These are phyloP conservation scores for Aspergillus brunneoviolaceus DNA, from an alignment of 2,329 filamentous ascomycete species.

Conservation along the genomic window DNA sequence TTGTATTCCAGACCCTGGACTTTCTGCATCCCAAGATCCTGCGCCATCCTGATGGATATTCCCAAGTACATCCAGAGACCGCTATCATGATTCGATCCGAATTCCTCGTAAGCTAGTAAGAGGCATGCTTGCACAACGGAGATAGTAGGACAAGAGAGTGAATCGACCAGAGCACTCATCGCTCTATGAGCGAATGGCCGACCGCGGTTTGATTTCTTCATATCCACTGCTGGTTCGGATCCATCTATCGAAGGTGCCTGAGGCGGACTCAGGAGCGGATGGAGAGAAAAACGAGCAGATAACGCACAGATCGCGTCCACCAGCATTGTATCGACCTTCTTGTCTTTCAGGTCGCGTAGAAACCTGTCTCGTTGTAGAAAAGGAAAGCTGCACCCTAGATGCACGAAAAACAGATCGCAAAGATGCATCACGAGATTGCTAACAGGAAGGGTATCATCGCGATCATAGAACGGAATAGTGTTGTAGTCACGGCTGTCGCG, in stretches of 20 bases:
- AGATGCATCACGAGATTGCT: slow-evolving; percentile 74
- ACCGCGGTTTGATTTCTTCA: slow-evolving; percentile 65
- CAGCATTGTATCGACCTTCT: slow-evolving; percentile 77
- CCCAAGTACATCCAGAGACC: slow-evolving; percentile 93
- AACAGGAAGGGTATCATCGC: slow-evolving; percentile 67
- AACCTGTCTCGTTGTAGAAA: slow-evolving; percentile 75
- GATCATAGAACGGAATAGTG: slow-evolving; percentile 71
- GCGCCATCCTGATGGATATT: slow-evolving; percentile 78
- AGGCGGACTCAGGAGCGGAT: slow-evolving; percentile 51
- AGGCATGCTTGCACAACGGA: slow-evolving; percentile 81
- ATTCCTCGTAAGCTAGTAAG: slow-evolving; percentile 83
- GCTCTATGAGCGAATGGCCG: slow-evolving; percentile 77
- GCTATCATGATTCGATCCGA: slow-evolving; percentile 84
- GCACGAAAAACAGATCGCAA: slow-evolving; percentile 75
- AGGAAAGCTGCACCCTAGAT: slow-evolving; percentile 82
- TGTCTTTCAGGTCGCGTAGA: slow-evolving; percentile 73
- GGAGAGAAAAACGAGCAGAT: slow-evolving; percentile 73
- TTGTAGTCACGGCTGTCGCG: slow-evolving; percentile 37
- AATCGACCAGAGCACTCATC: slow-evolving; percentile 78
- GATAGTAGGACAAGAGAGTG: slow-evolving; percentile 77
- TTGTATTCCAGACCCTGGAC: slow-evolving; percentile 68
- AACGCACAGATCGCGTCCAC: slow-evolving; percentile 84
- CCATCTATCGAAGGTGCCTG: slow-evolving; percentile 54
- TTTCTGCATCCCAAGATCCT: slow-evolving; percentile 79
- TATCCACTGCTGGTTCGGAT: slow-evolving; percentile 30